A percentile compares a stretch with the other conserved stretches of the same genome.
phyloP scores from a whole-genome alignment of 2,329 filamentous ascomycete genomes.

The Epichloe brachyelytri region DNA sequence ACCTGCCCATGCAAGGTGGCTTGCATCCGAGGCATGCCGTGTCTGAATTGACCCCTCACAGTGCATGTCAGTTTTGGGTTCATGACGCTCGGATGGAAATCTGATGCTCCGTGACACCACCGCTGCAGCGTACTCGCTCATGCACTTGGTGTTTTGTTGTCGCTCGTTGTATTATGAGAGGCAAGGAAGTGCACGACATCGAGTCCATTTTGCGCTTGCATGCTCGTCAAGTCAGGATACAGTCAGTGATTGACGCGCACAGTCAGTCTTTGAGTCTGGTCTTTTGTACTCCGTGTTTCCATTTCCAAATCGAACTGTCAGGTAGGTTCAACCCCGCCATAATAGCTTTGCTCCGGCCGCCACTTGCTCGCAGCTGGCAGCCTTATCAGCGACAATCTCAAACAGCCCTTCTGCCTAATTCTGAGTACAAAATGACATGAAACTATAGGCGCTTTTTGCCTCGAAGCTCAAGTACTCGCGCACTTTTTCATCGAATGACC shows the following conservation, averaged over 20 bases:
- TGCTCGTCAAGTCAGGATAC: no score
- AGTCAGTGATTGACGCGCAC: no score
- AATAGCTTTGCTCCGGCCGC: not conserved
- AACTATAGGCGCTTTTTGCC: not conserved
- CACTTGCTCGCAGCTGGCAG: not conserved
- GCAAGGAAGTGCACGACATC: not conserved
- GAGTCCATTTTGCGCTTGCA: no score
- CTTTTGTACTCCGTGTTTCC: not conserved
- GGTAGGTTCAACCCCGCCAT: not conserved
- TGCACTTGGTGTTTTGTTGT: not conserved
- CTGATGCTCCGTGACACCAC: no score
- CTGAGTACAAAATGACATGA: not conserved
- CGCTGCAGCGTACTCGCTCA: not conserved
- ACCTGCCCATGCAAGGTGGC: no score
- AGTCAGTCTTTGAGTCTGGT: not conserved
- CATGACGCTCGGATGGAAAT: no score
- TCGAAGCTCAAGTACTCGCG: not conserved
- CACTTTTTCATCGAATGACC: not conserved
- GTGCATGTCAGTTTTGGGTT: no score
- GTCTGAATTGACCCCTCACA: no score
- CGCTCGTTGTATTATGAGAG: not conserved
- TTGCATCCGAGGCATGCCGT: no score
- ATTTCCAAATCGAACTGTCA: not conserved
- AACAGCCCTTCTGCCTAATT: not conserved
- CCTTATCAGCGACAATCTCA: not conserved